Base-by-base conservation (phyloP, 1,284 basidiomycete species). In the Hemileia vastatrix region DNA sequence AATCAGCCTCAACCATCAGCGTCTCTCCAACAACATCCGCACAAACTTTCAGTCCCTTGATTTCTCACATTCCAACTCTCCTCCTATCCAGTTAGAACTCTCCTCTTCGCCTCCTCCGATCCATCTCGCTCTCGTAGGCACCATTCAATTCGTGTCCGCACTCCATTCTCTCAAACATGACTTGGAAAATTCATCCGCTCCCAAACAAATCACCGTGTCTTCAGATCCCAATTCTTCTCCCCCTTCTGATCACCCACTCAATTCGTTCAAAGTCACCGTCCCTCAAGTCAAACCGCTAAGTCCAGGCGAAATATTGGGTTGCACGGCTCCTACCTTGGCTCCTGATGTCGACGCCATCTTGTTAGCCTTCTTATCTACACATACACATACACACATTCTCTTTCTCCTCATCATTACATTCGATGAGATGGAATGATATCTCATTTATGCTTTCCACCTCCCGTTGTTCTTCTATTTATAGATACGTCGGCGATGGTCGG, bases 401-500 rank as follows among this genome's bases (percentile, higher is more conserved):
- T n/a, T n/a, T n/a, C n/a, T n/a, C n/a, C n/a, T n/a, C n/a, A n/a
- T n/a, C n/a, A n/a, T n/a, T n/a, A n/a, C 19, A 24, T 18, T 33
- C 24, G 18, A 3, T 4, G 13, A 19, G 19, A 32, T 13, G 44
- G 23, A 48, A 15, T n/a, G 48, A 18, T 45, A 6, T 6, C 2
- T 6, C 24, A 19, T 57, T 19, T 23, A 54, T 6, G 8, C 24
- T 8, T 15, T 60, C 23, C 23, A 24, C 23, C 18, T 40, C 24
- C 1, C 13, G 6, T 32, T 9, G 60, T 23, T 21, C 33, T 55
- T 56, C 32, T 48, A n/a, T 56, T 8, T 6, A 18, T 70, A 92
- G 90, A 70, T 99, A 98, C 76, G 83, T 99, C 31, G 95, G 95
- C 21, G 95, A 99, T 72, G 95, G 95, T 18, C 85, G 95, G 11